phyloP scores from a whole-genome alignment of 805 yeast genomes.

The Hanseniaspora lachancei region DNA sequence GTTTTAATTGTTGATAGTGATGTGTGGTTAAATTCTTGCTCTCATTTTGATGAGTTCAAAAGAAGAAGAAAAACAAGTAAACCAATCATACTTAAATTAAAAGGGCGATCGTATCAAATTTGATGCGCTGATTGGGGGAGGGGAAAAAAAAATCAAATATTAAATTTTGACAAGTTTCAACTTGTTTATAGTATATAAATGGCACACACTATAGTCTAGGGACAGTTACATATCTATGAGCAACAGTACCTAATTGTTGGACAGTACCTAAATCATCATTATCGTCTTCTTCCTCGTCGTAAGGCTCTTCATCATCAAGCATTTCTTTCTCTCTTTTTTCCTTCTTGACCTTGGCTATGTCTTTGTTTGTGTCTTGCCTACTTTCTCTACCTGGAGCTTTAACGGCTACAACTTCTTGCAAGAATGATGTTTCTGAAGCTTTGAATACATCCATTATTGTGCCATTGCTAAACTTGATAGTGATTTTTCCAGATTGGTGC shows the following conservation, averaged over 20 bases:
- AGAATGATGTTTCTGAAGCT: constrained; percentile 56
- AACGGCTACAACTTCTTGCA: constrained; percentile 60
- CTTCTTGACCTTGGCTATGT: constrained; percentile 38
- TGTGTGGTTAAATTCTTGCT: neutral
- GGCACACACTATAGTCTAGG: constrained; percentile 5
- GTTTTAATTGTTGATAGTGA: neutral
- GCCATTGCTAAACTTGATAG: constrained; percentile 50
- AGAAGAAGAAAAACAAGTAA: too few relatives aligned
- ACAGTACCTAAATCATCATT: constrained; percentile 17
- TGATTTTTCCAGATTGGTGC: constrained; percentile 72
- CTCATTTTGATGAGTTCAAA: too few relatives aligned
- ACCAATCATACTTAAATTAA: too few relatives aligned
- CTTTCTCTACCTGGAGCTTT: constrained; percentile 31
- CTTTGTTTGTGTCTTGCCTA: constrained; percentile 28
- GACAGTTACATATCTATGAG: constrained; percentile 9
- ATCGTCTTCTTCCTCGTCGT: constrained; percentile 25
- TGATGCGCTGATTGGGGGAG: neutral
- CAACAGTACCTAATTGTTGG: constrained; percentile 9
- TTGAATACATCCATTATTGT: constrained; percentile 54
- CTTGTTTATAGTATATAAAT: neutral
- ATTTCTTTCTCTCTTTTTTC: constrained; percentile 16
- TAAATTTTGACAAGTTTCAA: neutral
- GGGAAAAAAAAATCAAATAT: neutral
- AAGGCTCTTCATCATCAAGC: constrained; percentile 24
- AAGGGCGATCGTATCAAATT: neutral